Evolutionary conservation across 2,329 filamentous ascomycete species (phyloP).

Genomic region (Cordyceps militaris): DNA sequence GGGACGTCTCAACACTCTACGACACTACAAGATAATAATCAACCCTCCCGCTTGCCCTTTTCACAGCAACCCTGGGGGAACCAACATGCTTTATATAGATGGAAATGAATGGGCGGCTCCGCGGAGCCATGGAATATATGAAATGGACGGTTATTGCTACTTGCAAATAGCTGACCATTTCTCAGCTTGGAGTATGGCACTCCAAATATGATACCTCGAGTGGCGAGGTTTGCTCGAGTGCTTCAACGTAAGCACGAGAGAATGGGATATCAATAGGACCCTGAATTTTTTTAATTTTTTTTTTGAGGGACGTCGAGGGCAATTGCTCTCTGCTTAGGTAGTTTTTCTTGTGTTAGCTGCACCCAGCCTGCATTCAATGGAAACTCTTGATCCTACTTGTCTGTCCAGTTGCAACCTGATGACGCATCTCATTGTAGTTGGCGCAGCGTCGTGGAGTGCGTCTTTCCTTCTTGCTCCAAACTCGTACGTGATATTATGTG

Average conservation of each 20-base stretch:
- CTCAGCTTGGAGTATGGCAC: background rate
- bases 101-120: background rate
- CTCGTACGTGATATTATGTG: background rate
- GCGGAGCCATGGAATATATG: background rate
- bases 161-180: background rate
- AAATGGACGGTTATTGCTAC: conserved; percentile 1
- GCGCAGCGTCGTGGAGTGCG: too few species aligned
- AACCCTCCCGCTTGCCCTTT: background rate
- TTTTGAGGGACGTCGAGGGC: conserved; percentile 2
- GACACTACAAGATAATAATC: conserved; percentile 10
- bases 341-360: background rate
- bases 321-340: conserved; percentile 9
- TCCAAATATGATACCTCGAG: background rate
- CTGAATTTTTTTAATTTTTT: conserved; percentile 9
- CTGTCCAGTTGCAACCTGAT: background rate
- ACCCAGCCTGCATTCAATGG: conserved; percentile 5
- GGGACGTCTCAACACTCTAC: conserved; percentile 2
- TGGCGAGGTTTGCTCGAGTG: conserved; percentile 3
- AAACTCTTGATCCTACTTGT: background rate
- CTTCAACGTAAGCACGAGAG: background rate
- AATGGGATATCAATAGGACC: conserved; percentile 11
- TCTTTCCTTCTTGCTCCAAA: too few species aligned
- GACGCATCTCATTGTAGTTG: too few species aligned
- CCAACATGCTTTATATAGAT: conserved; percentile 9
- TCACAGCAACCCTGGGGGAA: background rate